Conservation (phyloP, 768 basidiomycete genomes). For the Suillus occidentalis region DNA sequence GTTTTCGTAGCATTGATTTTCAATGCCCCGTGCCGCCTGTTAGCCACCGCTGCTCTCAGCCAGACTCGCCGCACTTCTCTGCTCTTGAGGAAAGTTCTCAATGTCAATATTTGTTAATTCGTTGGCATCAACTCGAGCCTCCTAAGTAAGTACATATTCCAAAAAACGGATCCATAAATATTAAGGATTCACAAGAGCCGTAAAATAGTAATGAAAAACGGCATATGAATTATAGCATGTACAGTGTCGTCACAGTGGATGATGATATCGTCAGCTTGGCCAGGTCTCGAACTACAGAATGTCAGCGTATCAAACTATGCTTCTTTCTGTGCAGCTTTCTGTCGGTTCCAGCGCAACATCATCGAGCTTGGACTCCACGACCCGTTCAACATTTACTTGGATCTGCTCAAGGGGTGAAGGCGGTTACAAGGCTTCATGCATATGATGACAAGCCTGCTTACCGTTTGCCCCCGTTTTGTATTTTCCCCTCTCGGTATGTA, state of each 20-base stretch:
- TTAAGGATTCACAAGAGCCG: neutral
- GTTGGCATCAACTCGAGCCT: too few relatives aligned
- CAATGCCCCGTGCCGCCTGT: too few relatives aligned
- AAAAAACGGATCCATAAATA: too few relatives aligned
- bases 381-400: conserved; percentile 20
- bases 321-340: neutral
- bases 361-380: conserved; percentile 23
- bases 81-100: too few relatives aligned
- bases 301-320: neutral
- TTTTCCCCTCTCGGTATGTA: neutral
- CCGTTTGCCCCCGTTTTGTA: conserved; percentile 4
- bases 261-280: neutral
- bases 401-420: conserved; percentile 7
- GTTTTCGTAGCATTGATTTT: too few relatives aligned
- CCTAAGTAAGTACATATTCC: too few relatives aligned
- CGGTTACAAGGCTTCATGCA: neutral
- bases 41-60: too few relatives aligned
- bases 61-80: too few relatives aligned
- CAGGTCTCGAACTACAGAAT: neutral
- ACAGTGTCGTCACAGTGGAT: too few relatives aligned
- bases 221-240: too few relatives aligned
- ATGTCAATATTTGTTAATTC: too few relatives aligned
- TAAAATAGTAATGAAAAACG: too few relatives aligned
- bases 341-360: neutral
- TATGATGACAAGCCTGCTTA: conserved; percentile 7